Conservation (phyloP, 2,329 filamentous ascomycete species). For the Pseudopithomyces chartarum region DNA sequence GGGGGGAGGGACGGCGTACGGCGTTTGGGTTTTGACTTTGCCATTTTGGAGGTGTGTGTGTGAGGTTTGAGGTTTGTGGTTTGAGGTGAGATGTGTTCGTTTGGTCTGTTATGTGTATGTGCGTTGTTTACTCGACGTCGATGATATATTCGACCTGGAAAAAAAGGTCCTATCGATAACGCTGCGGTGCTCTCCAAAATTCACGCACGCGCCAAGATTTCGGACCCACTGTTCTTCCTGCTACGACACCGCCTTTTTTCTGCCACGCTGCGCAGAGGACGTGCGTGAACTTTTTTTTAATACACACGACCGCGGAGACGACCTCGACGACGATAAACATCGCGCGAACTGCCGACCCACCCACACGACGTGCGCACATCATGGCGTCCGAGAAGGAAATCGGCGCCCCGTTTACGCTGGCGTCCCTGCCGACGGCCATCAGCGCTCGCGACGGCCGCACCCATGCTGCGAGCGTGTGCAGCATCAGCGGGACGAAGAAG, state of each 20-base stretch:
- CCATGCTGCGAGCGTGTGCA: constrained; percentile 55
- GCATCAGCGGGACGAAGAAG: constrained; percentile 61
- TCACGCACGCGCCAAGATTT: constrained; percentile 21
- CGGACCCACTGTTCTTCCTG: constrained; percentile 10
- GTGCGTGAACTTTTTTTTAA: too few relatives aligned
- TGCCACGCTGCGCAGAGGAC: too few relatives aligned
- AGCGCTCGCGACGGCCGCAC: constrained; percentile 46
- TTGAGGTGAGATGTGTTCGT: not conserved
- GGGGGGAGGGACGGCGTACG: constrained; percentile 30
- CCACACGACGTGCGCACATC: too few relatives aligned
- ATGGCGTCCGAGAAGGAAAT: constrained; percentile 46
- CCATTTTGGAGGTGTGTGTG: constrained; percentile 50
- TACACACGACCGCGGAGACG: too few relatives aligned
- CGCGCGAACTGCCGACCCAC: too few relatives aligned
- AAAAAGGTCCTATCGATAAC: not conserved
- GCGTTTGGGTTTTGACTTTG: constrained; percentile 53
- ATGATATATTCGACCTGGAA: not conserved
- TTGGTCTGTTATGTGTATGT: too few relatives aligned
- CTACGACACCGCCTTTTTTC: too few relatives aligned
- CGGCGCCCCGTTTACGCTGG: constrained; percentile 48
- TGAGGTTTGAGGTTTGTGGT: constrained; percentile 2
- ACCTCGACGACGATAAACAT: too few relatives aligned
- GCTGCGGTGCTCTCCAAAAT: constrained; percentile 14
- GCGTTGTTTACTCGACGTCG: not conserved
- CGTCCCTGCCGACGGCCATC: constrained; percentile 51